Evolutionary conservation across 495 filamentous ascomycete genomes (phyloP).

Genomic region (Aspergillus wentii): DNA sequence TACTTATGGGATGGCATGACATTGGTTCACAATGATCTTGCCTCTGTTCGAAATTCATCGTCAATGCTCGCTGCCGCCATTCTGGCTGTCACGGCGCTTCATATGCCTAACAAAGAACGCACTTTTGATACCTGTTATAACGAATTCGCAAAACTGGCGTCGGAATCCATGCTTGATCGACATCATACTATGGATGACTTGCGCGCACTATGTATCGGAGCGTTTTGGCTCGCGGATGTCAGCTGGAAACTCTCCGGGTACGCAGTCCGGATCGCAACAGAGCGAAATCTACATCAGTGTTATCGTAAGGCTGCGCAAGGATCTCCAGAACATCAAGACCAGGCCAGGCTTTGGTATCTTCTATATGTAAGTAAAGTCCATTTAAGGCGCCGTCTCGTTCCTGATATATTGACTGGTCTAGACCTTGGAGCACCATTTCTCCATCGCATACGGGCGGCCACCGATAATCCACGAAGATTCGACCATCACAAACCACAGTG

Average conservation of each 20-base stretch:
- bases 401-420: slow-evolving; percentile 16
- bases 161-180: slow-evolving; percentile 48
- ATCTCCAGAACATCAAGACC: slow-evolving; percentile 40
- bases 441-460: slow-evolving; percentile 49
- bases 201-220: slow-evolving; percentile 47
- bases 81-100: slow-evolving; percentile 48
- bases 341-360: slow-evolving; percentile 47
- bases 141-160: slow-evolving; percentile 47
- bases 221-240: slow-evolving; percentile 52
- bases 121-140: slow-evolving; percentile 47
- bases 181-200: slow-evolving; percentile 48
- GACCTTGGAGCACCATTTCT: slow-evolving; percentile 53
- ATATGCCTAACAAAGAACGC: slow-evolving; percentile 41
- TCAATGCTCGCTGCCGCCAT: slow-evolving; percentile 47
- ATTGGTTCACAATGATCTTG: slow-evolving; percentile 38
- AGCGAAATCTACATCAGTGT: slow-evolving; percentile 45
- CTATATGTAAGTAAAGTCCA: slow-evolving; percentile 43
- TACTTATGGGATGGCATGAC: slow-evolving; percentile 50
- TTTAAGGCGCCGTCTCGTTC: not conserved
- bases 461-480: slow-evolving; percentile 52
- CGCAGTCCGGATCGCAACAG: slow-evolving; percentile 52
- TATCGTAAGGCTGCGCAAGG: slow-evolving; percentile 46
- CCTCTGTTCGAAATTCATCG: slow-evolving; percentile 42
- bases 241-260: slow-evolving; percentile 54
- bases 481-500: slow-evolving; percentile 46